Percentiles rank a stretch among this genome's conserved stretches.
Evolutionary conservation across 305 asterid species (phyloP).

Genomic region (Fraxinus floribunda): DNA sequence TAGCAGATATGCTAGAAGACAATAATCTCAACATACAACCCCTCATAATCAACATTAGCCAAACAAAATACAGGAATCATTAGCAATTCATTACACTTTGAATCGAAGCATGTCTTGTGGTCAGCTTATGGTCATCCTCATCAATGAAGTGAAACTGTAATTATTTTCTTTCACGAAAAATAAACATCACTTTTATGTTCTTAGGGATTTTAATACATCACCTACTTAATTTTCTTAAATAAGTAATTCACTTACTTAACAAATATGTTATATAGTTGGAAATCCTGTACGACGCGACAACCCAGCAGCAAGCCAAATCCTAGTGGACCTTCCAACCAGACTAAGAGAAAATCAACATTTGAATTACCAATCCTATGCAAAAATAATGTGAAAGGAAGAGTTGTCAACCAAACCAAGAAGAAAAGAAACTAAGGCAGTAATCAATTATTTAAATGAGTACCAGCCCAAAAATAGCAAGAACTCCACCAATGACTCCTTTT

Average conservation of each 20-base stretch:
- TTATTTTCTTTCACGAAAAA: background rate
- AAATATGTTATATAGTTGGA: slow-evolving; percentile 72
- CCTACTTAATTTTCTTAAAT: slow-evolving; percentile 18
- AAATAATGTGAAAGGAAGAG: slow-evolving; percentile 6
- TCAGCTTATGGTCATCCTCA: too few relatives aligned
- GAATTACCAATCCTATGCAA: slow-evolving; percentile 22
- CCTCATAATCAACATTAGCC: too few relatives aligned
- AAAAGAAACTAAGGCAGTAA: slow-evolving; percentile 10
- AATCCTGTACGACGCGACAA: slow-evolving; percentile 75
- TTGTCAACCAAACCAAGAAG: slow-evolving; percentile 3
- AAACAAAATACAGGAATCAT: too few relatives aligned
- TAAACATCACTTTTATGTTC: slow-evolving; percentile 3
- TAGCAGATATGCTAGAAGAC: too few relatives aligned
- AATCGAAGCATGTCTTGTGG: too few relatives aligned
- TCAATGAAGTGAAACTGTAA: too few relatives aligned
- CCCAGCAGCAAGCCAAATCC: slow-evolving; percentile 92
- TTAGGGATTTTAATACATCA: slow-evolving; percentile 12
- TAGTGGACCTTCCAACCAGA: slow-evolving; percentile 83
- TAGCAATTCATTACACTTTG: too few relatives aligned
- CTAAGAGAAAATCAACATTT: slow-evolving; percentile 45
- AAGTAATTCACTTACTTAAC: slow-evolving; percentile 55
- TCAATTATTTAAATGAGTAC: slow-evolving; percentile 28
- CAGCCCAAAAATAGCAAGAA: slow-evolving; percentile 82
- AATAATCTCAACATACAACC: too few relatives aligned
- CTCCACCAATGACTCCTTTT: slow-evolving; percentile 72